phyloP scores from a whole-genome alignment of 352 stramenopile species.

The Elongisporangium undulatum region DNA sequence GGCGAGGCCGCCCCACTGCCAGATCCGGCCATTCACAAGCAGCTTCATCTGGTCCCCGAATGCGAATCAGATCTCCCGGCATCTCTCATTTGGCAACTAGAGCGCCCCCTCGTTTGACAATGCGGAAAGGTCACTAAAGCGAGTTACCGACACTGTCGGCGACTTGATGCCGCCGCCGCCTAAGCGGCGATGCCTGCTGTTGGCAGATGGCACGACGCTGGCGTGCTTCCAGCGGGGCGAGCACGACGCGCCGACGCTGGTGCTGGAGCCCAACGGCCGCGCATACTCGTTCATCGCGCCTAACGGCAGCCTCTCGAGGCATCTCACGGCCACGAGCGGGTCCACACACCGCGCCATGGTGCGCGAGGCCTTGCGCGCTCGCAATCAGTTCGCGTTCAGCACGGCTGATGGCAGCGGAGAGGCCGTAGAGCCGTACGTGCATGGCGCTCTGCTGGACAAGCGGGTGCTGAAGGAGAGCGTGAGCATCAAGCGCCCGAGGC shows the following conservation, averaged over 20 bases:
- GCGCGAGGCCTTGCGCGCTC: slow-evolving; percentile 31
- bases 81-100: neutral
- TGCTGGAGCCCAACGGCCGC: slow-evolving; percentile 55
- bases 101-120: neutral
- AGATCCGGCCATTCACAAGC: slow-evolving; percentile 69
- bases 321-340: slow-evolving; percentile 53
- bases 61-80: neutral
- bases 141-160: slow-evolving; percentile 1
- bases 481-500: slow-evolving; percentile 14
- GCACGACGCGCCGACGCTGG: slow-evolving; percentile 57
- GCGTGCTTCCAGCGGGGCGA: slow-evolving; percentile 32
- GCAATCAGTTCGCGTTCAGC: slow-evolving; percentile 44
- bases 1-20: slow-evolving; percentile 37
- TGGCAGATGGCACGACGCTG: slow-evolving; percentile 44
- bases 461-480: slow-evolving; percentile 6
- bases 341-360: slow-evolving; percentile 42
- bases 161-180: slow-evolving; percentile 10
- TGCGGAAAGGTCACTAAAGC: neutral
- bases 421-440: slow-evolving; percentile 37
- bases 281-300: slow-evolving; percentile 55
- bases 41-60: slow-evolving; percentile 23
- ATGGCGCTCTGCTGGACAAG: slow-evolving; percentile 15
- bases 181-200: slow-evolving; percentile 36
- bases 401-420: neutral
- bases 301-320: slow-evolving; percentile 36